Evolutionary conservation across 768 basidiomycete species (phyloP), one percentile per base, ranked within the genome.

Genomic region (Strobilomyces dryophilus): DNA sequence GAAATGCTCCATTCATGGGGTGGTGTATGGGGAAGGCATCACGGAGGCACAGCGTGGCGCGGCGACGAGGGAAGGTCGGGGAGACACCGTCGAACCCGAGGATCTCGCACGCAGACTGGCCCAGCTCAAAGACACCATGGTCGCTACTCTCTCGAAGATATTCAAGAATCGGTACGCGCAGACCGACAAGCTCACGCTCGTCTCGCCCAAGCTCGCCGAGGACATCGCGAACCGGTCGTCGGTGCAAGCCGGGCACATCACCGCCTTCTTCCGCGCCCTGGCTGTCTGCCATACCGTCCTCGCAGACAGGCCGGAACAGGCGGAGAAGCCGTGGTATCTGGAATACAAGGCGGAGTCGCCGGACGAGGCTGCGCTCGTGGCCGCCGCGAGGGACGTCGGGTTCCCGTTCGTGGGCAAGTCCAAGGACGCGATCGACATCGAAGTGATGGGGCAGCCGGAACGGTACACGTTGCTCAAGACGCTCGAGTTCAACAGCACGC

Each of bases 341-440:
- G 82, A 87, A 53, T 98, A 98, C 77, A 98, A 98, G 71, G 95
- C 95, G 5, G 95, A 99, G 72, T 91, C 88, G 4, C 95, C 93
- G 0, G 94, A 98, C 64, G 95, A 98, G 67, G 92, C 93, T 20
- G 95, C 95, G 12, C 78, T 98, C 32, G 95, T 98, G 9, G 86
- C 80, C 29, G 92, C 90, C 9, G 95, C 95, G 15, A 79, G 95
- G 35, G 95, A 98, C 66, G 85, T 85, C 5, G 95, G 95, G 0
- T 98, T 97, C 67, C 89, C 91, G 1, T 98, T 97, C 71, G 70
- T 97, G 40, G 78, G 76, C 59, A 85, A 85, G 67, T 76, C 79
- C 34, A 89, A 85, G 69, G 85, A 88, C 39, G 72, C 74, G 14
- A 70, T 97, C 63, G 89, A 94, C 51, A 93, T 98, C 61, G 89